Conservation (phyloP, 1,284 basidiomycete species). For the Ceraceosorus guamensis region DNA sequence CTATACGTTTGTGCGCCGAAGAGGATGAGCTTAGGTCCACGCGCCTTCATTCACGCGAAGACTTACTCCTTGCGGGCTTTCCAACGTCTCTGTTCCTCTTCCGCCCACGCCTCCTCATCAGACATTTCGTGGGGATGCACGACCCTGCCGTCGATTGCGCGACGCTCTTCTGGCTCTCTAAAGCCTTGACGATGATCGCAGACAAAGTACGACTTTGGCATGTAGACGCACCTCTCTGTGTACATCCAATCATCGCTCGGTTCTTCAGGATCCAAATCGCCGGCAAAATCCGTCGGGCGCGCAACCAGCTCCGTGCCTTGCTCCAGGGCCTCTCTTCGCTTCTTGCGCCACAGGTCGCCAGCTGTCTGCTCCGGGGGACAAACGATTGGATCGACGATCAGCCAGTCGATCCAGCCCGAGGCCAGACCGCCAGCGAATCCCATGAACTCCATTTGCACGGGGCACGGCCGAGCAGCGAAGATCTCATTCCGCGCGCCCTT, state of each 20-base stretch:
- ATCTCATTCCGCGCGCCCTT: constrained; percentile 61
- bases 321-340: not conserved
- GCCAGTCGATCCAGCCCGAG: constrained; percentile 60
- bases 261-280: constrained; percentile 57
- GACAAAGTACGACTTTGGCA: constrained; percentile 60
- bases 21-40: constrained; percentile 21
- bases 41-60: not conserved
- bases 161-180: constrained; percentile 18
- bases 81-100: constrained; percentile 54
- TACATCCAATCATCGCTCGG: constrained; percentile 56
- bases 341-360: constrained; percentile 50
- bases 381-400: constrained; percentile 57
- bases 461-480: constrained; percentile 58
- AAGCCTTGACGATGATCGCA: constrained; percentile 60
- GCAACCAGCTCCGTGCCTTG: not conserved
- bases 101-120: constrained; percentile 51
- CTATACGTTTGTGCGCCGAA: constrained; percentile 34
- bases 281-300: constrained; percentile 49
- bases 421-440: constrained; percentile 56
- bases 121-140: constrained; percentile 7
- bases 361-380: constrained; percentile 54
- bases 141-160: constrained; percentile 3
- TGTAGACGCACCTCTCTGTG: constrained; percentile 49
- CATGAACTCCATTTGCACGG: constrained; percentile 58
- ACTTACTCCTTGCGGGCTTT: constrained; percentile 49